phyloP scores from a whole-genome alignment of 148 eudicot species.

The Chenopodium album region DNA sequence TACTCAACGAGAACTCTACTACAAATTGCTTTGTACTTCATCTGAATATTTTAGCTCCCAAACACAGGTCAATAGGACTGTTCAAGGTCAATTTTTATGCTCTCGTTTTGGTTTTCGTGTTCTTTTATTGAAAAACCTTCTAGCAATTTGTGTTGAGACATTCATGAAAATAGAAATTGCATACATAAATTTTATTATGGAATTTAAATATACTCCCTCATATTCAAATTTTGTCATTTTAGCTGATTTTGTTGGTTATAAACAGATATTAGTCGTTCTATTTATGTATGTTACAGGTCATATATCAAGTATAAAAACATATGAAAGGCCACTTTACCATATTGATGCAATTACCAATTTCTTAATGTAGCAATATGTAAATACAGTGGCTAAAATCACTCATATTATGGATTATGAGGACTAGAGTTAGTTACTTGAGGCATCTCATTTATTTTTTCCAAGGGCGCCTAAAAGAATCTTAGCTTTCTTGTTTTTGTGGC shows the following conservation, averaged over 20 bases:
- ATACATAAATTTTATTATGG: too few relatives aligned
- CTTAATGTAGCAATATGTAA: too few relatives aligned
- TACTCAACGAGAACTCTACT: slow-evolving; percentile 84
- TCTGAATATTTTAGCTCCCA: slow-evolving; percentile 83
- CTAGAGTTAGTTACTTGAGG: neutral
- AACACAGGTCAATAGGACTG: slow-evolving; percentile 67
- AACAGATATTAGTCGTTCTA: too few relatives aligned
- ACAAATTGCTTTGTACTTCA: slow-evolving; percentile 80
- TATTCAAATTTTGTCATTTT: too few relatives aligned
- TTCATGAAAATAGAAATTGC: too few relatives aligned
- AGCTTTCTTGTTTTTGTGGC: neutral
- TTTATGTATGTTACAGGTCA: neutral
- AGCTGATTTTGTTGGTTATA: neutral
- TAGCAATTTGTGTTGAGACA: too few relatives aligned
- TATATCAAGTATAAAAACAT: neutral
- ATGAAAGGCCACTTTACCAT: neutral
- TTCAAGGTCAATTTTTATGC: slow-evolving; percentile 57
- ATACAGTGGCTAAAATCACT: neutral
- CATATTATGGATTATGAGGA: neutral
- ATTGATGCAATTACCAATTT: neutral
- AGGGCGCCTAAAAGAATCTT: neutral
- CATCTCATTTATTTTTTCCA: neutral
- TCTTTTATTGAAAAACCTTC: too few relatives aligned
- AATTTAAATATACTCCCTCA: too few relatives aligned
- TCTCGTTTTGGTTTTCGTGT: neutral